These are phyloP conservation scores for Boletellus sp. DNA, from an alignment of 768 basidiomycete genomes.

Conservation along the genomic window DNA sequence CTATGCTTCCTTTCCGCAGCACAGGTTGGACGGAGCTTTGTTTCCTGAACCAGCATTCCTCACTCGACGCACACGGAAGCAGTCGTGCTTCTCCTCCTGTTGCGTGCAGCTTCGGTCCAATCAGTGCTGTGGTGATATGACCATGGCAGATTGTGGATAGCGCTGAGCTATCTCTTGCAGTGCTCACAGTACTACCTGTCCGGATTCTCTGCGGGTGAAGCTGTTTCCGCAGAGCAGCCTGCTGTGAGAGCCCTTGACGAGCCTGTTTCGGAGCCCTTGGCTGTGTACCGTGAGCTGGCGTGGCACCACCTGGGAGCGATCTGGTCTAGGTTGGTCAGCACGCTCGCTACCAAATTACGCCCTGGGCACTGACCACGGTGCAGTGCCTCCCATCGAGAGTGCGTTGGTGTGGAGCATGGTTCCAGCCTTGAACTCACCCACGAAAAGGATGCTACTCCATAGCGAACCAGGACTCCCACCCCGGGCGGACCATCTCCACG, in stretches of 20 bases:
- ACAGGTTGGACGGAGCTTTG: conserved; percentile 12
- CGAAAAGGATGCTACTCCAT: conserved; percentile 33
- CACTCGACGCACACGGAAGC: conserved; percentile 13
- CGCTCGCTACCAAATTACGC: conserved; percentile 11
- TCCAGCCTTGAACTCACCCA: conserved; percentile 62
- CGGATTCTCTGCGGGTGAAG: not conserved
- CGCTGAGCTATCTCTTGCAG: conserved; percentile 1
- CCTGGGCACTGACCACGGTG: conserved; percentile 9
- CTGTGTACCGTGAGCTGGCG: conserved; percentile 62
- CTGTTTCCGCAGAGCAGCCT: not conserved
- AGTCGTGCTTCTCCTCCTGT: conserved; percentile 24
- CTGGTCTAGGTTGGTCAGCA: conserved; percentile 44
- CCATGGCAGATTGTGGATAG: conserved; percentile 3
- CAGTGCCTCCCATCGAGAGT: conserved; percentile 56
- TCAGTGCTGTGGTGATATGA: conserved; percentile 13
- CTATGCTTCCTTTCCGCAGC: conserved; percentile 3
- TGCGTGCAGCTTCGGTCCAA: not conserved
- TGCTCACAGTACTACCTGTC: not conserved
- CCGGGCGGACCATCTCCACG: conserved; percentile 60
- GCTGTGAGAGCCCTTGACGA: not conserved
- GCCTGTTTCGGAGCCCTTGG: conserved; percentile 59
- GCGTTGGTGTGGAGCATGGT: conserved; percentile 76
- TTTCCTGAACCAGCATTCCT: conserved; percentile 11
- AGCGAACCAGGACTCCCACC: conserved; percentile 35
- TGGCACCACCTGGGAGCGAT: conserved; percentile 89